These are phyloP conservation scores for Dothideomycetes sp. DNA, from an alignment of 2,329 filamentous ascomycete species.

Conservation along the genomic window DNA sequence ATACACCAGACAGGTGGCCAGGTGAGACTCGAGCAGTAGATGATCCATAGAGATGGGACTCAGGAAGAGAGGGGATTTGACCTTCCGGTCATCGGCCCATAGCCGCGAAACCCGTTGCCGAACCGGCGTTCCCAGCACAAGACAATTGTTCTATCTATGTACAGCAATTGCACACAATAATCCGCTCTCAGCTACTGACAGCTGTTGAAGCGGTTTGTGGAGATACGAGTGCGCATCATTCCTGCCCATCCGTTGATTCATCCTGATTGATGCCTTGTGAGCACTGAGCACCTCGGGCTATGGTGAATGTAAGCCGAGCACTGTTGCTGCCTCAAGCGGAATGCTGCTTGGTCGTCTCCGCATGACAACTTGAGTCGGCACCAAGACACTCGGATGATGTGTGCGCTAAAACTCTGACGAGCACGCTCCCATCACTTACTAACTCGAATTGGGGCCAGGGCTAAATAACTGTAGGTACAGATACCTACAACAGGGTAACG, in stretches of 20 bases:
- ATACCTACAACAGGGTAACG: slow-evolving; percentile 10
- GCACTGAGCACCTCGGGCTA: slow-evolving; percentile 5
- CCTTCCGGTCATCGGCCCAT: no score
- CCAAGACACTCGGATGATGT: slow-evolving; percentile 11
- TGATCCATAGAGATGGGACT: no score
- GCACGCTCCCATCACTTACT: slow-evolving; percentile 3
- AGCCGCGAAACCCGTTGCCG: no score
- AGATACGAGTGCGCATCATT: slow-evolving; percentile 13
- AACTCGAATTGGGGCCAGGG: no score
- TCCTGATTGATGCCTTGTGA: slow-evolving; percentile 12
- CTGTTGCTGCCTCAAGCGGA: slow-evolving; percentile 13
- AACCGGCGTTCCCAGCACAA: no score
- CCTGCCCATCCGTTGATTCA: slow-evolving; percentile 11
- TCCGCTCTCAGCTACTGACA: no score
- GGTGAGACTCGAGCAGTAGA: no score
- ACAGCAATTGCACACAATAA: slow-evolving; percentile 10
- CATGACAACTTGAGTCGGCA: no score
- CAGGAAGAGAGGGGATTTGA: no score
- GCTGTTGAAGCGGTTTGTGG: no score
- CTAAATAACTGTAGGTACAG: neutral
- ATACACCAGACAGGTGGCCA: no score
- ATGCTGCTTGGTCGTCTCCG: slow-evolving; percentile 12
- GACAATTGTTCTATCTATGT: slow-evolving; percentile 6
- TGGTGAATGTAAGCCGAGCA: slow-evolving; percentile 1
- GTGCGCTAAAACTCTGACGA: slow-evolving; percentile 12